These are phyloP conservation scores for Rubia peregrina DNA, from an alignment of 305 asterid genomes.

Conservation along the genomic window DNA sequence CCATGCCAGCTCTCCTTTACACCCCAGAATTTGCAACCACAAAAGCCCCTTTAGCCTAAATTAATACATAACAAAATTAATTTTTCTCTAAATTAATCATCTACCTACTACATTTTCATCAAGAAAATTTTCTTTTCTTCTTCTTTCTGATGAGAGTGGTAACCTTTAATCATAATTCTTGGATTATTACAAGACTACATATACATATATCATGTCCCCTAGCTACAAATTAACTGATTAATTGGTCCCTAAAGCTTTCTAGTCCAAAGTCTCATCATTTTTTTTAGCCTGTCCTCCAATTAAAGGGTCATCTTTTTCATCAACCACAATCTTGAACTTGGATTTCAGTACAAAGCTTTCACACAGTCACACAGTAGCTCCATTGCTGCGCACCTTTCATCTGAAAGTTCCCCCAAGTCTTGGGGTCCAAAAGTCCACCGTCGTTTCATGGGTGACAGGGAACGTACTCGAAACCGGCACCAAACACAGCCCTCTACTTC, in stretches of 20 bases:
- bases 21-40: conserved; percentile 20
- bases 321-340: neutral
- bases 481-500: conserved; percentile 78
- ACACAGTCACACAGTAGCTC: conserved; percentile 4
- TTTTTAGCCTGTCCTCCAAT: conserved; percentile 21
- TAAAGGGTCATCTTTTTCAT: conserved; percentile 20
- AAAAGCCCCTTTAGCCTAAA: conserved; percentile 30
- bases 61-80: conserved; percentile 9
- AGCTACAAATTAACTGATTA: conserved; percentile 10
- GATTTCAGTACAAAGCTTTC: conserved; percentile 8
- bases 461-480: conserved; percentile 89
- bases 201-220: conserved; percentile 13
- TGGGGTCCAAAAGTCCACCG: conserved; percentile 87
- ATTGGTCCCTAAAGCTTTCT: conserved; percentile 29
- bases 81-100: neutral
- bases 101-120: neutral
- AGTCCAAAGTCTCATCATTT: conserved; percentile 39
- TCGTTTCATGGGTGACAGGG: conserved; percentile 73
- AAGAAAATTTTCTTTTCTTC: neutral
- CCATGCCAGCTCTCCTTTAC: conserved; percentile 43
- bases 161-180: conserved; percentile 38
- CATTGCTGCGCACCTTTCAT: conserved; percentile 17
- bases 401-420: conserved; percentile 84
- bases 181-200: conserved; percentile 43
- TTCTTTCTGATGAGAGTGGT: neutral